phyloP scores from a whole-genome alignment of 805 yeast species.

The Groenewaldozyma tartarivorans region DNA sequence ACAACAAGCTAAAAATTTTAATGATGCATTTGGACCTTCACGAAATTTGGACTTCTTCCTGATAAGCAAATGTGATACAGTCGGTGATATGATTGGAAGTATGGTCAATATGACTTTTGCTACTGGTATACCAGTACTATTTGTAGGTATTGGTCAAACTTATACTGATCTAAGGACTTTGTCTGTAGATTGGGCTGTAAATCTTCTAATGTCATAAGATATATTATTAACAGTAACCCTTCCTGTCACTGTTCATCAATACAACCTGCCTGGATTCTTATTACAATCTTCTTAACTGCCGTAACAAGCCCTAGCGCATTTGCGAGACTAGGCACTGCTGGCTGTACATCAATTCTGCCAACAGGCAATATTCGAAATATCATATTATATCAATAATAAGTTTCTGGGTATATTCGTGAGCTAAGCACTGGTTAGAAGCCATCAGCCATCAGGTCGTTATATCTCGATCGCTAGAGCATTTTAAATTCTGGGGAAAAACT shows the following conservation, averaged over 20 bases:
- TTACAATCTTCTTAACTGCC: no score
- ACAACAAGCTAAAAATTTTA: conserved; percentile 87
- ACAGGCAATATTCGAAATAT: no score
- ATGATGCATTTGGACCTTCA: conserved; percentile 80
- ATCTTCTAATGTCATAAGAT: conserved; percentile 55
- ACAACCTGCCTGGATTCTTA: no score
- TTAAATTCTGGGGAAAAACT: not conserved
- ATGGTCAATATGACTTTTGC: conserved; percentile 97
- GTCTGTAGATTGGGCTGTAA: conserved; percentile 88
- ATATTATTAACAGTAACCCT: not conserved
- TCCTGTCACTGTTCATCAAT: no score
- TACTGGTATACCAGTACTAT: conserved; percentile 87
- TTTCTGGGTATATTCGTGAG: no score
- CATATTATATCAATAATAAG: no score
- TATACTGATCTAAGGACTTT: conserved; percentile 87
- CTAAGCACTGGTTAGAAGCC: no score
- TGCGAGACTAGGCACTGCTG: no score
- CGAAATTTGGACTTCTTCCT: conserved; percentile 82
- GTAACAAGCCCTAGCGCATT: no score
- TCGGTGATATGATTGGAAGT: conserved; percentile 91
- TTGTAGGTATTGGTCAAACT: conserved; percentile 95
- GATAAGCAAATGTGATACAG: conserved; percentile 92
- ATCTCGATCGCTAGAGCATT: no score
- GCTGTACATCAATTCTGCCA: no score
- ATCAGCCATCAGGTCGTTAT: no score